Conservation (phyloP, 495 filamentous ascomycete species). For the Aspergillus nidulans region DNA sequence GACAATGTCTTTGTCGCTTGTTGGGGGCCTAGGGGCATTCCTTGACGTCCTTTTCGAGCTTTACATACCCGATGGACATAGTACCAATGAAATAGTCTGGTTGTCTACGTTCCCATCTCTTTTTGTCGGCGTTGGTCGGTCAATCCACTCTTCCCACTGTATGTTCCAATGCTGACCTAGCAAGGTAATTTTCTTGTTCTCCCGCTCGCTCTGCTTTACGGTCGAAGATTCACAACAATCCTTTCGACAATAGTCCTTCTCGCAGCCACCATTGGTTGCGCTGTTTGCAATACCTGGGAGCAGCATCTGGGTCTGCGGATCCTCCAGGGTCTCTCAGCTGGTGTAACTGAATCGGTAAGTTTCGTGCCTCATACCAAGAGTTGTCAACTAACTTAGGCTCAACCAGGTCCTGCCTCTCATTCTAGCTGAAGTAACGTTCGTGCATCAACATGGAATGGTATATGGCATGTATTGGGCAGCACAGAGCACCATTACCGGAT, state of each 20-base stretch:
- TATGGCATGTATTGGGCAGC: conserved; percentile 34
- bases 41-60: conserved; percentile 27
- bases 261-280: conserved; percentile 26
- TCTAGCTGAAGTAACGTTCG: conserved; percentile 31
- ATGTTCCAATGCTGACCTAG: not conserved
- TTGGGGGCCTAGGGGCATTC: conserved; percentile 29
- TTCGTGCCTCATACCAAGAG: not conserved
- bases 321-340: conserved; percentile 31
- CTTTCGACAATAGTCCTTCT: conserved; percentile 22
- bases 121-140: conserved; percentile 29
- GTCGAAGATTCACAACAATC: conserved; percentile 23
- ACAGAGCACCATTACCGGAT: conserved; percentile 29
- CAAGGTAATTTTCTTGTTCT: conserved; percentile 32
- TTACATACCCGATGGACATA: conserved; percentile 25
- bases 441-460: conserved; percentile 27
- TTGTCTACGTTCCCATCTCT: conserved; percentile 29
- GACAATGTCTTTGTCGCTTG: conserved; percentile 30
- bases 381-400: not conserved
- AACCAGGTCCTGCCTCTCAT: conserved; percentile 32
- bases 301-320: conserved; percentile 31
- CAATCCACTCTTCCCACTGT: not conserved
- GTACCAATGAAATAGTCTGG: conserved; percentile 28
- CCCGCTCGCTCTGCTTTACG: conserved; percentile 27
- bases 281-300: conserved; percentile 23
- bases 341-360: conserved; percentile 33